Evolutionary conservation across 2,329 filamentous ascomycete genomes (phyloP).

Genomic region (Colletotrichum sp.): DNA sequence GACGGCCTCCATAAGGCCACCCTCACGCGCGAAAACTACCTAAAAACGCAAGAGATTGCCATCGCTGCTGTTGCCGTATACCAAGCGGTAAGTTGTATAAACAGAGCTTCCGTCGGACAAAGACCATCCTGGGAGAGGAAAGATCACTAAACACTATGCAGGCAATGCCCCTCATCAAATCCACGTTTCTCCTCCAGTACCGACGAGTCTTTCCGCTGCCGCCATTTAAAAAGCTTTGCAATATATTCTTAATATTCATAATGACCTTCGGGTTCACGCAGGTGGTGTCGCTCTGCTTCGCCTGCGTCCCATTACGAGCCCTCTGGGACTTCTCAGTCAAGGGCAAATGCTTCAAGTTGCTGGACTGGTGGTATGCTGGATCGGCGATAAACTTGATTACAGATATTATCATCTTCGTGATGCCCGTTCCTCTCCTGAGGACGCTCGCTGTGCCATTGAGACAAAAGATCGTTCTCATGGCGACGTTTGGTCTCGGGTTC

Average conservation of each 20-base stretch:
- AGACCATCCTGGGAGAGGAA: not conserved
- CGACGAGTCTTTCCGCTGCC: slow-evolving; percentile 37
- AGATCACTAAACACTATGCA: not conserved
- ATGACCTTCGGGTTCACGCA: slow-evolving; percentile 30
- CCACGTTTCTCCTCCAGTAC: slow-evolving; percentile 42
- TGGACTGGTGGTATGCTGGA: slow-evolving; percentile 31
- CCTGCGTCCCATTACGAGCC: slow-evolving; percentile 30
- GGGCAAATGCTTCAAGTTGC: slow-evolving; percentile 27
- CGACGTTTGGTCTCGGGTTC: slow-evolving; percentile 29
- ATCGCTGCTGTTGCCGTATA: not conserved
- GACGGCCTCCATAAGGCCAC: not conserved
- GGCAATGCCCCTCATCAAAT: slow-evolving; percentile 29
- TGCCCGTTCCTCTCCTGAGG: slow-evolving; percentile 29
- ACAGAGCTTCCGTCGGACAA: accelerated
- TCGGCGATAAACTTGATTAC: slow-evolving; percentile 30
- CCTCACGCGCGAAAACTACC: not conserved
- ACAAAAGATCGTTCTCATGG: slow-evolving; percentile 25
- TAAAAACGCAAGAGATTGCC: slow-evolving; percentile 6
- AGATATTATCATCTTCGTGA: slow-evolving; percentile 27
- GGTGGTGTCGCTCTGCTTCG: slow-evolving; percentile 29
- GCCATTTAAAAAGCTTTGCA: slow-evolving; percentile 25
- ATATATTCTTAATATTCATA: slow-evolving; percentile 29
- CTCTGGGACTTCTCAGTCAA: slow-evolving; percentile 27
- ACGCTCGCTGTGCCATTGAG: slow-evolving; percentile 20
- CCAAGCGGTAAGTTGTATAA: not conserved